These are phyloP conservation scores for Daldinia bambusicola DNA, from an alignment of 495 filamentous ascomycete genomes.

Conservation along the genomic window DNA sequence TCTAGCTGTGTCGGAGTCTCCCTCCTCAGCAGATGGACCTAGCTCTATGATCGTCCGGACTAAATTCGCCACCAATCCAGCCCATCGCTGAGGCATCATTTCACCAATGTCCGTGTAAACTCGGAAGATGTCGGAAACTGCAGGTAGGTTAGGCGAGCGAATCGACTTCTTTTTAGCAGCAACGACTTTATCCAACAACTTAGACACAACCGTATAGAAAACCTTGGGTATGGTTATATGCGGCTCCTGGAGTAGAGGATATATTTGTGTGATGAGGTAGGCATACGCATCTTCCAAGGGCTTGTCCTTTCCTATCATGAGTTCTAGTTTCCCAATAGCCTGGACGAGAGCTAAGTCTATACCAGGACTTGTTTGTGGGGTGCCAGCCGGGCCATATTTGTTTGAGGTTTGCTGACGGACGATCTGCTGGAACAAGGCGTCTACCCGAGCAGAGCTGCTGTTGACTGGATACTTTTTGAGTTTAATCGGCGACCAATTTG, in stretches of 20 bases:
- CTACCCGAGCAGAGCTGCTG: constrained; percentile 24
- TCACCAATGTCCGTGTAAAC: constrained; percentile 49
- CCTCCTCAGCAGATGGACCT: constrained; percentile 34
- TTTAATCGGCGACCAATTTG: constrained; percentile 8
- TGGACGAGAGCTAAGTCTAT: constrained; percentile 34
- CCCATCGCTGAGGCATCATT: constrained; percentile 49
- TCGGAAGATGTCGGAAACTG: constrained; percentile 53
- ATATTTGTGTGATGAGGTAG: constrained; percentile 54
- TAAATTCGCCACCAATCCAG: constrained; percentile 48
- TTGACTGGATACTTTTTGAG: neutral
- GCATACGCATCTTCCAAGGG: constrained; percentile 49
- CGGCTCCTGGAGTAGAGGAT: constrained; percentile 42
- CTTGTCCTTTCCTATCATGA: constrained; percentile 48
- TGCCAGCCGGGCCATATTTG: constrained; percentile 1
- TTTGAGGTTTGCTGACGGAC: constrained; percentile 28
- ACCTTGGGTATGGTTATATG: constrained; percentile 36
- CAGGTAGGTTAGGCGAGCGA: constrained; percentile 49
- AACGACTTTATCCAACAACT: constrained; percentile 45
- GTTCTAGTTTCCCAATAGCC: constrained; percentile 49
- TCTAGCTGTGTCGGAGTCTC: constrained; percentile 39
- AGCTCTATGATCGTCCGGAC: constrained; percentile 48
- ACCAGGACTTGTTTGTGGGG: neutral
- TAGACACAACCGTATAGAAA: constrained; percentile 31
- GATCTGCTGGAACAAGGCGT: constrained; percentile 46
- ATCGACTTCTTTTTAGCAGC: constrained; percentile 50